These are phyloP conservation scores for Aspergillus sp. DNA, from an alignment of 2,329 filamentous ascomycete species.

Conservation along the genomic window DNA sequence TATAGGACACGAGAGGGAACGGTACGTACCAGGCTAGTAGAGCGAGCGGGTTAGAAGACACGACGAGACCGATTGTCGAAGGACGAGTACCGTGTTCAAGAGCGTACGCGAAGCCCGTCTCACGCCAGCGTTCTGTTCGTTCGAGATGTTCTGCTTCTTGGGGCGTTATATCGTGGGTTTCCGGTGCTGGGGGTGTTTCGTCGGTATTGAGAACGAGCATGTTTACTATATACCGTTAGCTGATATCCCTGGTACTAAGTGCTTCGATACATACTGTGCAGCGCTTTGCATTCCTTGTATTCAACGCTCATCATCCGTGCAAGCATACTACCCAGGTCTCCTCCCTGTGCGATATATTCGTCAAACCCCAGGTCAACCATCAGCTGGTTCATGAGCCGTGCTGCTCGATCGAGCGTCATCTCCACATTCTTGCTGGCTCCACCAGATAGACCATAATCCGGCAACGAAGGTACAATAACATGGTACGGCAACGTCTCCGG, in stretches of 20 bases:
- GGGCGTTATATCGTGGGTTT: background rate
- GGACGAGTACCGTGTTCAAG: conserved; percentile 3
- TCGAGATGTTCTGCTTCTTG: background rate
- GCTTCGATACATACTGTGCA: background rate
- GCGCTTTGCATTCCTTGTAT: conserved; percentile 31
- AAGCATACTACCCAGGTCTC: conserved; percentile 32
- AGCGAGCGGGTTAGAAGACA: conserved; percentile 2
- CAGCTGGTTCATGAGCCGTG: conserved; percentile 28
- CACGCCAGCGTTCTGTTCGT: background rate
- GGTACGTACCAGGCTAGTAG: conserved; percentile 1
- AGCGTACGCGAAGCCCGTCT: conserved; percentile 3
- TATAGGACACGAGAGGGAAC: background rate
- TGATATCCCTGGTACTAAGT: background rate
- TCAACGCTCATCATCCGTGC: conserved; percentile 24
- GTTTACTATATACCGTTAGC: background rate
- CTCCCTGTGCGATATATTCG: conserved; percentile 33
- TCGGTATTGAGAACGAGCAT: background rate
- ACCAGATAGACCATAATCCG: conserved; percentile 32
- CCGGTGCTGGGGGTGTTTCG: background rate
- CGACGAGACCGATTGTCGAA: background rate
- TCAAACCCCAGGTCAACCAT: conserved; percentile 32
- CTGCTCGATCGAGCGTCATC: conserved; percentile 24
- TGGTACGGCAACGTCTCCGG: conserved; percentile 29
- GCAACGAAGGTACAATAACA: conserved; percentile 33
- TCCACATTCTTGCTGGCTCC: conserved; percentile 28